Percentiles rank a stretch among this genome's conserved stretches.
Conservation (phyloP, 441 rosid genomes). For the Erysimum pusillum region DNA sequence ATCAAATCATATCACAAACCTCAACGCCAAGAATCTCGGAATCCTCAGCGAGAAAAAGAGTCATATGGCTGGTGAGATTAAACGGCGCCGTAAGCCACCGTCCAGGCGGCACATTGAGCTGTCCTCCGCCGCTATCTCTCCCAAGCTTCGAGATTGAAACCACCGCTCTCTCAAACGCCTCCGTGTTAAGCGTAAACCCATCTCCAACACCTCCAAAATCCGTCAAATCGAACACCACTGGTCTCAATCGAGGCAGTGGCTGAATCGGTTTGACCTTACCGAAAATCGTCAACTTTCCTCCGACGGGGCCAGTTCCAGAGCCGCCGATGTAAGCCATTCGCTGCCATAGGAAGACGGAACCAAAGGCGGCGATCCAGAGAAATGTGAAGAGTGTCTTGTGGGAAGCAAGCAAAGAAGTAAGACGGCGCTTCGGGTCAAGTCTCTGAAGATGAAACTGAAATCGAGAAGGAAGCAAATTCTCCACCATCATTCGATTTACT, state of each 20-base stretch:
- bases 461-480: constrained; percentile 55
- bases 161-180: constrained; percentile 90
- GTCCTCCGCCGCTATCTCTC: constrained; percentile 82
- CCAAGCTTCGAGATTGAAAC: constrained; percentile 77
- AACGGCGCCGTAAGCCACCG: constrained; percentile 97
- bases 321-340: constrained; percentile 47
- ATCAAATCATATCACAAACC: constrained; percentile 52
- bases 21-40: constrained; percentile 83
- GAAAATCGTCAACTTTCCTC: constrained; percentile 54
- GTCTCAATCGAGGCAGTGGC: constrained; percentile 67
- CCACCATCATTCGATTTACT: constrained; percentile 56
- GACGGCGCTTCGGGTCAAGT: constrained; percentile 67
- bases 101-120: constrained; percentile 92
- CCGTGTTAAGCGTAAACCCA: constrained; percentile 80
- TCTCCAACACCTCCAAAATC: constrained; percentile 96
- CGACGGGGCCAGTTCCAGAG: constrained; percentile 35
- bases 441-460: constrained; percentile 58
- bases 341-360: constrained; percentile 85
- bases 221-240: constrained; percentile 75
- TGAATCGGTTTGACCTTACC: constrained; percentile 49
- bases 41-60: constrained; percentile 87
- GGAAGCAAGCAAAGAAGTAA: constrained; percentile 65
- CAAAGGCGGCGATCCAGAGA: constrained; percentile 86
- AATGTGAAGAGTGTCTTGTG: constrained; percentile 77
- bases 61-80: constrained; percentile 94